Percentiles rank a stretch among this genome's conserved stretches.
These are phyloP conservation scores for Vanderwaltozyma yarrowii DNA, from an alignment of 805 yeast genomes.

Conservation along the genomic window DNA sequence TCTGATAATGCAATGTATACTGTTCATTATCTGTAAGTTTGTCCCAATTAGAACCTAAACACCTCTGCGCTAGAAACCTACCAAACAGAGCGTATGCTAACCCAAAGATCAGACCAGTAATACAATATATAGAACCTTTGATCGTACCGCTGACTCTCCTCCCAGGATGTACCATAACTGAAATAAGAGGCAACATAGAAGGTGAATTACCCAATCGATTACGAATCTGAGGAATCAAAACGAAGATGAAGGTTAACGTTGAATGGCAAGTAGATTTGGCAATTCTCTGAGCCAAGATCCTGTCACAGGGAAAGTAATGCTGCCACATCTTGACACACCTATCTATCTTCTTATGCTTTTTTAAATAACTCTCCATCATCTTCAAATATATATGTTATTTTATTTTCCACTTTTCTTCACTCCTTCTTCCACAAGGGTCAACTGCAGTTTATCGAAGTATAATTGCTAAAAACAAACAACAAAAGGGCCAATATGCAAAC, in stretches of 20 bases:
- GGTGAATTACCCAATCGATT: slow-evolving; percentile 32
- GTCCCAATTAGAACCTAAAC: slow-evolving; percentile 25
- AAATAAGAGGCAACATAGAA: slow-evolving; percentile 35
- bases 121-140: slow-evolving; percentile 33
- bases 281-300: slow-evolving; percentile 30
- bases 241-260: slow-evolving; percentile 34
- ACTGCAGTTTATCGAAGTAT: no score
- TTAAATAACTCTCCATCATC: background rate
- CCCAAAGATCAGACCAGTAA: slow-evolving; percentile 35
- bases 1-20: slow-evolving; percentile 20
- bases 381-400: background rate
- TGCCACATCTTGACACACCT: slow-evolving; percentile 1
- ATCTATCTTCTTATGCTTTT: background rate
- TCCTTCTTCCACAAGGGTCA: no score
- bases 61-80: slow-evolving; percentile 32
- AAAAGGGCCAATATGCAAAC: no score
- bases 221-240: slow-evolving; percentile 31
- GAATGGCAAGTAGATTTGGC: slow-evolving; percentile 31
- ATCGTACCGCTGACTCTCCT: slow-evolving; percentile 39
- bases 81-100: slow-evolving; percentile 34
- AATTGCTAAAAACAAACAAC: no score
- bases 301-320: slow-evolving; percentile 24
- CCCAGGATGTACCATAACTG: slow-evolving; percentile 42
- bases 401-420: no score
- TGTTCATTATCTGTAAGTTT: slow-evolving; percentile 26